phyloP scores from a whole-genome alignment of 768 basidiomycete genomes.

The Mycena vulgaris region DNA sequence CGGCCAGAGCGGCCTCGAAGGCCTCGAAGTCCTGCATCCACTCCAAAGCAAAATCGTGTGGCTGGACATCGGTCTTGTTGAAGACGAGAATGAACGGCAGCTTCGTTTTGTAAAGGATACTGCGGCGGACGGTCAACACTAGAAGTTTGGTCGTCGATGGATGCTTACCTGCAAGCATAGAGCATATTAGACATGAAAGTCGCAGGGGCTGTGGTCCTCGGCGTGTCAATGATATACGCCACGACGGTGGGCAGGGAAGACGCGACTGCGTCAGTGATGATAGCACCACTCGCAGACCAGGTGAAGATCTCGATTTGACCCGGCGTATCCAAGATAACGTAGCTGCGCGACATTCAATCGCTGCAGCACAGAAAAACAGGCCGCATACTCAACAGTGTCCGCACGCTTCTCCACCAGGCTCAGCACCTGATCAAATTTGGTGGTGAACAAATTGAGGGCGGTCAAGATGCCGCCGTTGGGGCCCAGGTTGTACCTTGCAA shows the following conservation, averaged over 20 bases:
- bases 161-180: conserved; percentile 92
- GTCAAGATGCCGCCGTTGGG: conserved; percentile 99
- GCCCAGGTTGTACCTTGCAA: conserved; percentile 92
- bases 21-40: conserved; percentile 99
- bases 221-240: conserved; percentile 98
- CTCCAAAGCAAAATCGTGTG: conserved; percentile 92
- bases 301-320: conserved; percentile 99
- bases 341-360: conserved; percentile 62
- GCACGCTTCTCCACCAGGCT: conserved; percentile 92
- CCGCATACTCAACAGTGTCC: conserved; percentile 86
- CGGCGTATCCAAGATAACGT: conserved; percentile 96
- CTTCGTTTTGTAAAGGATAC: conserved; percentile 98
- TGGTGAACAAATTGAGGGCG: conserved; percentile 97
- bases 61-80: conserved; percentile 96
- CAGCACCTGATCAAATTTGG: conserved; percentile 98
- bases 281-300: conserved; percentile 99
- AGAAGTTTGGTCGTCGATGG: neutral
- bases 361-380: conserved; percentile 7
- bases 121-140: conserved; percentile 45
- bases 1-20: conserved; percentile 90
- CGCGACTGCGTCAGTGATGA: conserved; percentile 97
- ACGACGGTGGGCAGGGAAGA: conserved; percentile 94
- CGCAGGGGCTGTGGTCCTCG: conserved; percentile 92
- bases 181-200: conserved; percentile 99
- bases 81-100: conserved; percentile 98